Base-by-base conservation (phyloP, 805 yeast genomes). In the Millerozyma acaciae region DNA sequence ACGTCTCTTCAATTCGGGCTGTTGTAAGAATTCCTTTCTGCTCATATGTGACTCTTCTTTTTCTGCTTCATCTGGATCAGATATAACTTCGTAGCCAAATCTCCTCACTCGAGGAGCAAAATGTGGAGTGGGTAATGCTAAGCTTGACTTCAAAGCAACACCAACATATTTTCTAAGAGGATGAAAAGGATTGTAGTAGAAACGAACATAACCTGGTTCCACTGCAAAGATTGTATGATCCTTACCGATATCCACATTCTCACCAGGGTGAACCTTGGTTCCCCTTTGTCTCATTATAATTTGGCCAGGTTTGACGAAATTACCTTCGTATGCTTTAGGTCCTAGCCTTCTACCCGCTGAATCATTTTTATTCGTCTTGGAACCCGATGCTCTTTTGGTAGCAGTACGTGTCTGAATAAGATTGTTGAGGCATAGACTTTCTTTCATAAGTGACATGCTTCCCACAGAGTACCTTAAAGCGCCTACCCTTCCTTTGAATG, bases 301-400 rank as follows among this genome's bases (percentile, higher is more conserved):
- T 50, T 88, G 84, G 7, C 97, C 97, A 1, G 85, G 78, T 31
- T 72, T 70, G 1, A 90, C 96, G 29, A 56, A 65, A 52, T 76
- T 70, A 25, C 93, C 88, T 51, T 90, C 96, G 41, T 82, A 76
- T 31, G 74, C 84, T 63, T 93, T 93, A 21, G 94, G 84, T 16
- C 98, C 98, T 32, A 93, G 66, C 53, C 97, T 72, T 59, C 94
- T 79, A 68, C 98, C 98, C 3, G 87, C 87, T 10, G 98, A 89
- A 58, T 89, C 96, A 55, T 83, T 82, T 78, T 84, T 89, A 45
- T 84, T 84, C 12, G 96, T 84, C 62, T 79, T 84, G n/a, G 97
- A 87, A 48, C 97, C 96, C 14, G 94, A 87, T 6, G 93, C 96
- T 56, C 80, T 83, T 62, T 93, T 93, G 10, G 96, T 87, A 17